A percentile compares a stretch with the other conserved stretches of the same genome.
phyloP scores from a whole-genome alignment of 208 protist species.

The Polymyxa betae region DNA sequence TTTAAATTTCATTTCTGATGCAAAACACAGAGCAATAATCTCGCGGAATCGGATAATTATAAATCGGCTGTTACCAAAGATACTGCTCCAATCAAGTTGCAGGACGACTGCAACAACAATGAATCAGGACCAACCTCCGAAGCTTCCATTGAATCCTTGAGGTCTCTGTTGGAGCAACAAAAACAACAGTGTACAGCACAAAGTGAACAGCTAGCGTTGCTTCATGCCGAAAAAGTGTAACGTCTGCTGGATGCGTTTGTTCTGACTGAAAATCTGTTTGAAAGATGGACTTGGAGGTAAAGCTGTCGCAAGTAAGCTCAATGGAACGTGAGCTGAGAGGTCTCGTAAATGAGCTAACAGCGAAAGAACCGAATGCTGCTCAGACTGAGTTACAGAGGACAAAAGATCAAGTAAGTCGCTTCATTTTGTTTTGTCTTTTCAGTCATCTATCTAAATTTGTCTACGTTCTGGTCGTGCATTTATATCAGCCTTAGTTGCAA shows the following conservation, averaged over 20 bases:
- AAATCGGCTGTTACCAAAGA: neutral
- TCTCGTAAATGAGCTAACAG: neutral
- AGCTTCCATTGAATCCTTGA: neutral
- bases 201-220: neutral
- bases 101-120: neutral
- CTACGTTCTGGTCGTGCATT: neutral
- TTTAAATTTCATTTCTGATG: no score
- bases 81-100: neutral
- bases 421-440: neutral
- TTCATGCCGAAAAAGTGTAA: neutral
- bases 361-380: neutral
- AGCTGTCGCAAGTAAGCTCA: neutral
- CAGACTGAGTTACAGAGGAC: constrained; percentile 10
- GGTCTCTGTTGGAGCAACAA: neutral
- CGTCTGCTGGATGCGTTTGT: neutral
- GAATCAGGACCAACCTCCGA: neutral
- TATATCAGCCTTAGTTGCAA: neutral
- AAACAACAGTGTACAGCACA: neutral
- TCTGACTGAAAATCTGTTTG: neutral
- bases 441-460: no score
- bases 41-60: neutral
- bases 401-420: neutral
- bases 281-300: neutral
- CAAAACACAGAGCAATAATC: neutral
- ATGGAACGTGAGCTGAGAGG: neutral